Conservation (phyloP, 768 basidiomycete species). For the Piloderma croceum region DNA sequence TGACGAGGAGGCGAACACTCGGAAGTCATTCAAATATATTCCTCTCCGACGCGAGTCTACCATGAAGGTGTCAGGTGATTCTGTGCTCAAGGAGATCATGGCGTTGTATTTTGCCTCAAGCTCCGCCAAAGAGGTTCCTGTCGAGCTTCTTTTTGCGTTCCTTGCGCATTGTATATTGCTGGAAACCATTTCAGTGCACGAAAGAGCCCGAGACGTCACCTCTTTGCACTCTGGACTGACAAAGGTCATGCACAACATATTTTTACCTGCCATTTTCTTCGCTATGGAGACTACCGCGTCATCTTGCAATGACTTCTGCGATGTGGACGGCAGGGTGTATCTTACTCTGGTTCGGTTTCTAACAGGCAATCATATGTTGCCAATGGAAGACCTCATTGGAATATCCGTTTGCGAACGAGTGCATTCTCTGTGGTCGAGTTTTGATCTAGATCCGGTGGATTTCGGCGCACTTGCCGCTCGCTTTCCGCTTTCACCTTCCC, state of each 20-base stretch:
- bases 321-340: constrained; percentile 53
- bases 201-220: constrained; percentile 33
- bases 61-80: not conserved
- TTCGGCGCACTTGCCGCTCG: constrained; percentile 15
- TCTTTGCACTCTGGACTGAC: constrained; percentile 25
- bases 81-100: not conserved
- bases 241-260: constrained; percentile 25
- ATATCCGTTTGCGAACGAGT: constrained; percentile 19
- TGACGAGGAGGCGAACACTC: not conserved
- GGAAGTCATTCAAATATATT: not conserved
- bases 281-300: constrained; percentile 22
- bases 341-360: constrained; percentile 36
- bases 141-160: constrained; percentile 31
- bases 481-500: constrained; percentile 15
- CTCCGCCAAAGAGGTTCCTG: not conserved
- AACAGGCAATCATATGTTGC: constrained; percentile 12
- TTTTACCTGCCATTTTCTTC: constrained; percentile 38
- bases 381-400: constrained; percentile 25
- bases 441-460: constrained; percentile 12
- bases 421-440: constrained; percentile 15
- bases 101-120: too few species aligned
- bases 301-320: constrained; percentile 23
- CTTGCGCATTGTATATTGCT: constrained; percentile 36
- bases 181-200: constrained; percentile 29
- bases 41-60: not conserved